Percentiles rank a stretch among this genome's conserved stretches.
Evolutionary conservation across 2,329 filamentous ascomycete species (phyloP).

Genomic region (Aspergillus niger): DNA sequence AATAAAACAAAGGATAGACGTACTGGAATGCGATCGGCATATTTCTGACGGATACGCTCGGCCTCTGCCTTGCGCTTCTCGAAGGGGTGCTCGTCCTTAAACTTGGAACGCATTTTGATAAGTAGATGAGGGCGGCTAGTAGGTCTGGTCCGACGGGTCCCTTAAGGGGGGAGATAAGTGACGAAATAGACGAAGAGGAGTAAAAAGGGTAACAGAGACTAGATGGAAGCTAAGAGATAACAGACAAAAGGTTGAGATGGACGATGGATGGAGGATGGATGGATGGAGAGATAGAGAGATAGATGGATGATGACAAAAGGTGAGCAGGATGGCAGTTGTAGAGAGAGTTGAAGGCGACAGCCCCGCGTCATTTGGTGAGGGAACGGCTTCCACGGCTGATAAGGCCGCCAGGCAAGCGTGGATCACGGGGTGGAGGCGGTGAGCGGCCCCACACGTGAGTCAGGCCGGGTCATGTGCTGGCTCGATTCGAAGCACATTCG

Average conservation of each 20-base stretch:
- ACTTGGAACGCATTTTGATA: constrained; percentile 91
- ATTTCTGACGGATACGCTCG: constrained; percentile 98
- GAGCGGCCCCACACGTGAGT: constrained; percentile 25
- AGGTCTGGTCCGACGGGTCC: background rate
- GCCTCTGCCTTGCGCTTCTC: constrained; percentile 99
- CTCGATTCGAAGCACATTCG: background rate
- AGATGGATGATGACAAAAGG: constrained; percentile 35
- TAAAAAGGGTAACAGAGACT: constrained; percentile 14
- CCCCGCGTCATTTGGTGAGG: constrained; percentile 31
- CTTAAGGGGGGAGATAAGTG: constrained; percentile 1
- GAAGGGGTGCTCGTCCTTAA: constrained; percentile 99
- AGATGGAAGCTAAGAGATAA: constrained; percentile 17
- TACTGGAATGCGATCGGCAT: constrained; percentile 96
- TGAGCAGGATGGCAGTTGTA: constrained; percentile 10
- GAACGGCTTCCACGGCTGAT: constrained; percentile 18
- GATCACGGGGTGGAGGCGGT: constrained; percentile 30
- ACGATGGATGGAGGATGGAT: constrained; percentile 13
- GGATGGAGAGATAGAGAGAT: constrained; percentile 26
- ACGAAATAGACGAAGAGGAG: constrained; percentile 6
- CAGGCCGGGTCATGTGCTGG: background rate
- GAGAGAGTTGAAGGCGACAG: constrained; percentile 24
- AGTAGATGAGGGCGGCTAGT: constrained; percentile 6
- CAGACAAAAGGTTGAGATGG: constrained; percentile 9
- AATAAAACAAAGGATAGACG: constrained; percentile 40
- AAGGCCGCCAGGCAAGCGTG: constrained; percentile 19